Evolutionary conservation across 495 filamentous ascomycete species (phyloP).

Genomic region (Neurospora africana): DNA sequence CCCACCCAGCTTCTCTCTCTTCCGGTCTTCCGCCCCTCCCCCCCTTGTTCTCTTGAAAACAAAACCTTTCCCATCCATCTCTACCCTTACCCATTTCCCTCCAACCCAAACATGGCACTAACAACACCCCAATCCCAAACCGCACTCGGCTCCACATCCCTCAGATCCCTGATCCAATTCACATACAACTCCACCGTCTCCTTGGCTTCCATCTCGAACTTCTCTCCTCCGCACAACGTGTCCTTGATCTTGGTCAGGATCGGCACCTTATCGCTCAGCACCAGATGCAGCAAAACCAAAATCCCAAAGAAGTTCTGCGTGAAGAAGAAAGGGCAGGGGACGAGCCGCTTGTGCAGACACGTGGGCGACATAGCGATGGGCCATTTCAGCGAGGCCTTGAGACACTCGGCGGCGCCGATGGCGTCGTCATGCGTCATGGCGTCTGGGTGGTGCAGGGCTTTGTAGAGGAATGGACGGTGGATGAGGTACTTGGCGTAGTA

Average conservation of each 20-base stretch:
- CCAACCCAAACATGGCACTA: slow-evolving; percentile 32
- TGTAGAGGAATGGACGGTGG: slow-evolving; percentile 50
- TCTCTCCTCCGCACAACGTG: slow-evolving; percentile 32
- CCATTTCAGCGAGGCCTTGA: slow-evolving; percentile 43
- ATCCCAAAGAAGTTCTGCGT: slow-evolving; percentile 48
- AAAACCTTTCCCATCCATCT: neutral
- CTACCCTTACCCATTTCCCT: slow-evolving; percentile 6
- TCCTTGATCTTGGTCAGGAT: slow-evolving; percentile 35
- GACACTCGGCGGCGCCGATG: slow-evolving; percentile 39
- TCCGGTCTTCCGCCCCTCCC: neutral
- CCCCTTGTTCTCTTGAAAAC: neutral
- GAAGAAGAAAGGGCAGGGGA: slow-evolving; percentile 50
- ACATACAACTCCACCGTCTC: slow-evolving; percentile 39
- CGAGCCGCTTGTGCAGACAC: slow-evolving; percentile 42
- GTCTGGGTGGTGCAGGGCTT: slow-evolving; percentile 47
- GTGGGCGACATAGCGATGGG: slow-evolving; percentile 47
- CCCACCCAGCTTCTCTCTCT: neutral
- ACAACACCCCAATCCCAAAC: slow-evolving; percentile 44
- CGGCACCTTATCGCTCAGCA: slow-evolving; percentile 35
- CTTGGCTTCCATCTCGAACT: slow-evolving; percentile 37
- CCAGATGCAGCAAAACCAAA: slow-evolving; percentile 38
- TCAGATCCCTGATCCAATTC: slow-evolving; percentile 46
- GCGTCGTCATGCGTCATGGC: slow-evolving; percentile 42
- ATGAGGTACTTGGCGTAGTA: slow-evolving; percentile 51
- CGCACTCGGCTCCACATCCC: slow-evolving; percentile 34